Percentiles rank a stretch among this genome's conserved stretches.
Conservation (phyloP, 2,329 filamentous ascomycete species). For the Dactylellina sp. region DNA sequence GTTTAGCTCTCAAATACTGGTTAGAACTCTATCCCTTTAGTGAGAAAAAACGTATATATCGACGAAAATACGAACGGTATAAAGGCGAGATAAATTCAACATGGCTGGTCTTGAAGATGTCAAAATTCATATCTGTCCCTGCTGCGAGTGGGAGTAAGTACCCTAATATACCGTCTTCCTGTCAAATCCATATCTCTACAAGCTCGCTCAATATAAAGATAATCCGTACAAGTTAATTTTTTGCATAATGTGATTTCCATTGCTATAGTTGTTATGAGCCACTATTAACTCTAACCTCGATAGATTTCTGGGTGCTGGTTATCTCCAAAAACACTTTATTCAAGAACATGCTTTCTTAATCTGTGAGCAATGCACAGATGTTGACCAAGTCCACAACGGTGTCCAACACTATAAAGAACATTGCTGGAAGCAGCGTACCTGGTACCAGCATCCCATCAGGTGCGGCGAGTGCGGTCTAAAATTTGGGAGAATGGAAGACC, state of each 20-base stretch:
- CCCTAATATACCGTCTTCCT: neutral
- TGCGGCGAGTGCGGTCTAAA: slow-evolving; percentile 27
- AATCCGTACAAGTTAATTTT: no score
- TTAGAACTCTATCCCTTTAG: no score
- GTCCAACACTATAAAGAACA: slow-evolving; percentile 7
- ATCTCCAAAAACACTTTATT: slow-evolving; percentile 27
- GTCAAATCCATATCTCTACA: neutral
- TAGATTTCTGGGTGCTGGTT: slow-evolving; percentile 3
- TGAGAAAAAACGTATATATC: no score
- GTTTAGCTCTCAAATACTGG: no score
- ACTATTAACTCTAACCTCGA: neutral
- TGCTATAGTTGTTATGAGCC: neutral
- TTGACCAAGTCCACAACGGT: neutral
- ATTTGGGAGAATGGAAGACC: neutral
- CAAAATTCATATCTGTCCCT: neutral
- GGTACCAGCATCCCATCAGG: slow-evolving; percentile 12
- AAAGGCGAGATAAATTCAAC: neutral
- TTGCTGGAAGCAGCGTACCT: neutral
- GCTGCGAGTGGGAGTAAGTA: slow-evolving; percentile 30
- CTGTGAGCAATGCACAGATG: slow-evolving; percentile 12
- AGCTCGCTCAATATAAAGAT: neutral
- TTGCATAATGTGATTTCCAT: neutral
- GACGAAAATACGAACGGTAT: no score
- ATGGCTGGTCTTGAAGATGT: neutral
- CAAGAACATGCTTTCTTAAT: slow-evolving; percentile 8